Evolutionary conservation across 805 yeast species (phyloP), one percentile per base, ranked within the genome.

Genomic region (Yarrowia sp.): DNA sequence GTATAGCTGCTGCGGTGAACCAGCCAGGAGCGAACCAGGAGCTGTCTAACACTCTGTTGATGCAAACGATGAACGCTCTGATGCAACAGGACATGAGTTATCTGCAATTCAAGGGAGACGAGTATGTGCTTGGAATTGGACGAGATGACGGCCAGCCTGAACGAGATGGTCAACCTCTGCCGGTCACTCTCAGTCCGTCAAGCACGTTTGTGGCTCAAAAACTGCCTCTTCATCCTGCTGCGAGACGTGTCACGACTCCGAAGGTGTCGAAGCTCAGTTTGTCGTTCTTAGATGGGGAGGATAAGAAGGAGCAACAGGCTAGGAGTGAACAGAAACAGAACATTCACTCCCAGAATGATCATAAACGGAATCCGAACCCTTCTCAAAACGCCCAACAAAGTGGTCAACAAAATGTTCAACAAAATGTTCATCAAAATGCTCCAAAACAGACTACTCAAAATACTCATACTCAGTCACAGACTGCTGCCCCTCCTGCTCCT

Each of bases 51-150:
- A 16, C 43, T 8, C 19, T 59, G 32, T 8, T 59, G 52, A 35
- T 35, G 52, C 52, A 45, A 10, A 42, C 52, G 1, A 14, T 12
- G 8, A 3, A 42, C 5, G 40, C 65, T 5, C 19, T 45, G 35
- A 2, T 14, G 8, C 50, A 42, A 4, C 65, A 59, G 35, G 65
- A 59, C 52, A 43, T 59, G 52, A 35, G 42, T 5, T 59, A 59
- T 43, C 52, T 59, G 15, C 50, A 32, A 3, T 59, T 59, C 65
- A 59, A 59, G 35, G 52, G 38, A 5, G 65, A 59, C 9, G 52
- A 45, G 16, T 59, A 43, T 19, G 52, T 59, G 40, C 22, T 56
- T 9, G 64, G 42, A 10, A 56, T 56, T 3, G 59, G 59, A 2
- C 19, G 14, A 11, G 45, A 14, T 14, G 65, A 45, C 26, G 59